Percentiles rank a stretch among this genome's conserved stretches.
phyloP scores from a whole-genome alignment of 768 basidiomycete genomes.

The Mycena haematopus region DNA sequence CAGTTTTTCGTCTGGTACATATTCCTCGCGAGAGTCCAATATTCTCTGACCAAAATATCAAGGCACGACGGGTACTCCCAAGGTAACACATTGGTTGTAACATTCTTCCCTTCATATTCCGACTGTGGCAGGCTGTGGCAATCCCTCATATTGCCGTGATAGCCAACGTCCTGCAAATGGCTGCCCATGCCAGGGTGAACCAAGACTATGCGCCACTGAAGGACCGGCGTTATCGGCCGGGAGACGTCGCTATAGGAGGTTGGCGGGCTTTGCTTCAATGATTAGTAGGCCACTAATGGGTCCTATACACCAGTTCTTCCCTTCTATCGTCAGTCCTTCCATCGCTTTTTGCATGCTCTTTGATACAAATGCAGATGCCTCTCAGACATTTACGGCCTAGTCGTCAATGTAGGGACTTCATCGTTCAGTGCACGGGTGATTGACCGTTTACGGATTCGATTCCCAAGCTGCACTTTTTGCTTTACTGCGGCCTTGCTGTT shows the following conservation, averaged over 20 bases:
- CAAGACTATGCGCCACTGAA: conserved; percentile 51
- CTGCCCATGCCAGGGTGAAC: conserved; percentile 57
- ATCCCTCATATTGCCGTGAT: conserved; percentile 66
- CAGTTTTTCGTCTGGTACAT: conserved; percentile 66
- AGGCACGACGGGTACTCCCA: conserved; percentile 76
- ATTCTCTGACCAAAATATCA: neutral
- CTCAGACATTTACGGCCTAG: conserved; percentile 69
- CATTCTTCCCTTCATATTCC: no score
- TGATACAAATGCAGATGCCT: conserved; percentile 12
- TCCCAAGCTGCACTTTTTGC: conserved; percentile 58
- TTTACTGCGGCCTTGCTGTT: conserved; percentile 62
- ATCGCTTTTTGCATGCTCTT: neutral
- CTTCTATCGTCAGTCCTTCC: conserved; percentile 57
- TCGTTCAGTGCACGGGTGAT: neutral
- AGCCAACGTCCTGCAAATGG: conserved; percentile 67
- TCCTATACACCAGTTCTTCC: conserved; percentile 53
- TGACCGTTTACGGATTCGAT: neutral
- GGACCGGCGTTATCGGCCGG: conserved; percentile 60
- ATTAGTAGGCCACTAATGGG: neutral
- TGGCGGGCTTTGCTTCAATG: conserved; percentile 19
- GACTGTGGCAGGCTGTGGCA: conserved; percentile 54
- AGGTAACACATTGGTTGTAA: conserved; percentile 46
- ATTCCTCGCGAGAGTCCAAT: neutral
- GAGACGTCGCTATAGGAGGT: conserved; percentile 69
- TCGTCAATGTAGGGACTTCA: conserved; percentile 54